phyloP scores from a whole-genome alignment of 129 eudicot genomes.

The Ambrosia artemisiifolia region DNA sequence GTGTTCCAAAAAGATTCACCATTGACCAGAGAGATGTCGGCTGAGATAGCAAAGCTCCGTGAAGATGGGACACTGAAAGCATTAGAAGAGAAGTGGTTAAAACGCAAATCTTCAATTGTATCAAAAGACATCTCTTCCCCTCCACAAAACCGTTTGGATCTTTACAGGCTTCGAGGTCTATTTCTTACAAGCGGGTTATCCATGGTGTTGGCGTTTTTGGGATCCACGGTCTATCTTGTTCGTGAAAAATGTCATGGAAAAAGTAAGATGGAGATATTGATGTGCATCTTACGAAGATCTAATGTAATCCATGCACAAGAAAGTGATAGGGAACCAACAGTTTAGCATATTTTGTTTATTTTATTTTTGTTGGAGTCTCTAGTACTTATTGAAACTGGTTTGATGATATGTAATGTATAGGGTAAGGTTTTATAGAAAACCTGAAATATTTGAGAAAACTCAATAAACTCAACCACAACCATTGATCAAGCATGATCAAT shows the following conservation, averaged over 20 bases:
- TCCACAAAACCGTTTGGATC: slow-evolving; percentile 4
- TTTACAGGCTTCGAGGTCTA: slow-evolving; percentile 21
- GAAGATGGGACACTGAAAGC: slow-evolving; percentile 40
- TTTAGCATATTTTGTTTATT: neutral
- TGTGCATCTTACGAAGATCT: slow-evolving; percentile 14
- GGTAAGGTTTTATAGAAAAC: too few species aligned
- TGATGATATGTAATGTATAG: too few species aligned
- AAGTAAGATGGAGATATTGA: slow-evolving; percentile 14
- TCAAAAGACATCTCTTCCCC: neutral
- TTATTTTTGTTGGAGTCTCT: neutral
- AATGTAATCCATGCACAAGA: slow-evolving; percentile 10
- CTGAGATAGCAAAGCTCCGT: slow-evolving; percentile 33
- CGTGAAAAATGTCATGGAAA: neutral
- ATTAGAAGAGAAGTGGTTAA: slow-evolving; percentile 40
- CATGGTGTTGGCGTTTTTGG: slow-evolving; percentile 20
- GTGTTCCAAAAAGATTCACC: slow-evolving; percentile 42
- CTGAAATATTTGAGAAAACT: too few species aligned
- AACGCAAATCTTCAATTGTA: neutral
- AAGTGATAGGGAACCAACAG: neutral
- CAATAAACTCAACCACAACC: too few species aligned
- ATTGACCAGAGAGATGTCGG: slow-evolving; percentile 29
- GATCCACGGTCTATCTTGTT: neutral
- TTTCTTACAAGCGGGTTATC: slow-evolving; percentile 19
- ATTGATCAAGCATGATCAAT: too few species aligned
- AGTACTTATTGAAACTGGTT: neutral